These are phyloP conservation scores for Hansenula sp. DNA, from an alignment of 1,139 yeast genomes.

Conservation along the genomic window DNA sequence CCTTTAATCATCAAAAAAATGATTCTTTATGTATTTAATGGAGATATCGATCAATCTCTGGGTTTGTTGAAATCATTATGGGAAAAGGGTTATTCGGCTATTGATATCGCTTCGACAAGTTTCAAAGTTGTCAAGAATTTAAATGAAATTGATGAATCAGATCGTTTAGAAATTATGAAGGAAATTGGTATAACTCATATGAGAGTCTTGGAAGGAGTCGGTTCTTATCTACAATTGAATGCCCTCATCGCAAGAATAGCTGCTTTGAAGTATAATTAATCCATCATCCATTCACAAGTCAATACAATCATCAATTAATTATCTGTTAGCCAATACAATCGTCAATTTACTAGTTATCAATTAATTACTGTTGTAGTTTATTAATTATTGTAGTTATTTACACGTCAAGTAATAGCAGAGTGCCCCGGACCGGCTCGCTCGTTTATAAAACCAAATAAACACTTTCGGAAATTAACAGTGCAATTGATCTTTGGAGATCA, in stretches of 20 bases:
- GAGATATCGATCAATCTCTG: slow-evolving; percentile 66
- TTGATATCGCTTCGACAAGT: slow-evolving; percentile 87
- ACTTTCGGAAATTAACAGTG: too few relatives aligned
- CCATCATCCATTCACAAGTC: too few relatives aligned
- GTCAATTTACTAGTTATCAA: too few relatives aligned
- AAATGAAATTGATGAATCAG: slow-evolving; percentile 61
- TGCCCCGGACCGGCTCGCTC: too few relatives aligned
- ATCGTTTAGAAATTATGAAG: slow-evolving; percentile 70
- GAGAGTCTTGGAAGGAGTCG: slow-evolving; percentile 91
- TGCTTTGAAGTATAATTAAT: slow-evolving; percentile 3
- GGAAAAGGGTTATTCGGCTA: slow-evolving; percentile 90
- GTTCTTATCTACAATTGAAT: slow-evolving; percentile 78
- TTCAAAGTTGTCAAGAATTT: slow-evolving; percentile 83
- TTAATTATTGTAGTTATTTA: too few relatives aligned
- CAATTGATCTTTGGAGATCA: too few relatives aligned
- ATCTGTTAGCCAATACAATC: too few relatives aligned
- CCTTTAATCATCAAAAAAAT: slow-evolving; percentile 82
- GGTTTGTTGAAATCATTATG: slow-evolving; percentile 61
- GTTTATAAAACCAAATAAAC: too few relatives aligned
- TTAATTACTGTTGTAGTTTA: too few relatives aligned
- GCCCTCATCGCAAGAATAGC: slow-evolving; percentile 71
- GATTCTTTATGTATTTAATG: slow-evolving; percentile 47
- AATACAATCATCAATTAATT: too few relatives aligned
- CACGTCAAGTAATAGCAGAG: too few relatives aligned
- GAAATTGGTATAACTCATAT: slow-evolving; percentile 89